A percentile compares a stretch with the other conserved stretches of the same genome.
These are phyloP conservation scores for Aspergillus sp. DNA, from an alignment of 2,329 filamentous ascomycete genomes.

Conservation along the genomic window DNA sequence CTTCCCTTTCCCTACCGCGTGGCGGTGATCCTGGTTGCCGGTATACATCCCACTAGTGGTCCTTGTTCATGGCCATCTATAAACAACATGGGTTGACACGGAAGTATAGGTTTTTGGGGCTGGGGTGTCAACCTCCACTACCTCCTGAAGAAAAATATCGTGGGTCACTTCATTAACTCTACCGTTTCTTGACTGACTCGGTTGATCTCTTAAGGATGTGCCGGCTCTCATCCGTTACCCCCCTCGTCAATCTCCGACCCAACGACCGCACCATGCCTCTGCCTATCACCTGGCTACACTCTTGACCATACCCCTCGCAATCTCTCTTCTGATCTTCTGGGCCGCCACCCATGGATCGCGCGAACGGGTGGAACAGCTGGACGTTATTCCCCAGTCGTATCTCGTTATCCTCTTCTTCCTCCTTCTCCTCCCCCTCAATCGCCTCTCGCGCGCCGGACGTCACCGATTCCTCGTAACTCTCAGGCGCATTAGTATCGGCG, in stretches of 20 bases:
- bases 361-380: slow-evolving; percentile 70
- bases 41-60: slow-evolving; percentile 49
- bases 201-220: slow-evolving; percentile 59
- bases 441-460: slow-evolving; percentile 68
- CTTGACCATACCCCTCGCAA: slow-evolving; percentile 67
- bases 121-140: slow-evolving; percentile 93
- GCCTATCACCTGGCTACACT: slow-evolving; percentile 82
- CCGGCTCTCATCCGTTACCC: slow-evolving; percentile 85
- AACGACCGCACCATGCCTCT: slow-evolving; percentile 74
- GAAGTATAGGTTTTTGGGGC: slow-evolving; percentile 75
- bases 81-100: background rate
- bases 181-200: slow-evolving; percentile 15
- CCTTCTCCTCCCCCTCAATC: slow-evolving; percentile 71
- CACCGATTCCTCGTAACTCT: slow-evolving; percentile 73
- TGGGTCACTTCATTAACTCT: slow-evolving; percentile 34
- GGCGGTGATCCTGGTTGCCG: slow-evolving; percentile 79
- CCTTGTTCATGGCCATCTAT: background rate
- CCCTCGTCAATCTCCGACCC: slow-evolving; percentile 65
- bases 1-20: slow-evolving; percentile 89
- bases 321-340: slow-evolving; percentile 83
- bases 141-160: slow-evolving; percentile 74
- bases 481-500: slow-evolving; percentile 76
- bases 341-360: slow-evolving; percentile 69
- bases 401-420: slow-evolving; percentile 69
- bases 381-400: slow-evolving; percentile 83